These are phyloP conservation scores for Lentinus tigrinus DNA, from an alignment of 768 basidiomycete genomes.

Conservation along the genomic window DNA sequence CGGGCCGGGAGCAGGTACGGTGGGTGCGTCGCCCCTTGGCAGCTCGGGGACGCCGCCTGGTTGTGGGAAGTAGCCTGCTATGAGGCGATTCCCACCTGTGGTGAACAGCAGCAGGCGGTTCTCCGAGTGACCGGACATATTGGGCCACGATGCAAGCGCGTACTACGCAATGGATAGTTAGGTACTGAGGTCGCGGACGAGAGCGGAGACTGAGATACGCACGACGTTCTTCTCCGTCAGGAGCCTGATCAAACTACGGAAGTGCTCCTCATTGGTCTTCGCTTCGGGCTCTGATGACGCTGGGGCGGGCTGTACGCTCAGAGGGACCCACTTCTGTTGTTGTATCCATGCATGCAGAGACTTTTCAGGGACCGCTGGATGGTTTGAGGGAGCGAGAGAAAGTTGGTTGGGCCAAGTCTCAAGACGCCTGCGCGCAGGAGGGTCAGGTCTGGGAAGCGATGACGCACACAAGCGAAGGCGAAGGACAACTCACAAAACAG, in stretches of 20 bases:
- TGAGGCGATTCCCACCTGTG: slow-evolving; percentile 28
- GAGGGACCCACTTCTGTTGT: slow-evolving; percentile 33
- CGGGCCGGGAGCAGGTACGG: background rate
- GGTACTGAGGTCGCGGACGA: background rate
- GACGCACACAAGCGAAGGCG: too few relatives aligned
- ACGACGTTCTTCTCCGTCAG: slow-evolving; percentile 47
- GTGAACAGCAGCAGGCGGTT: slow-evolving; percentile 51
- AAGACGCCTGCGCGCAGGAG: slow-evolving; percentile 38
- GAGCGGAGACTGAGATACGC: slow-evolving; percentile 19
- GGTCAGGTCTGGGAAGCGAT: too few relatives aligned
- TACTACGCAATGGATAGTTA: slow-evolving; percentile 36
- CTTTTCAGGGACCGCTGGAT: slow-evolving; percentile 36
- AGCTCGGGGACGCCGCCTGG: slow-evolving; percentile 51
- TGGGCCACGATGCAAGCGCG: slow-evolving; percentile 50
- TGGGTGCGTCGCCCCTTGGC: slow-evolving; percentile 29
- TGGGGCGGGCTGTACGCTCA: slow-evolving; percentile 38
- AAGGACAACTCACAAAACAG: background rate
- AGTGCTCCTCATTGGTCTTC: slow-evolving; percentile 42
- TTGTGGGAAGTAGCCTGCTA: slow-evolving; percentile 49
- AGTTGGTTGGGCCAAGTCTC: slow-evolving; percentile 54
- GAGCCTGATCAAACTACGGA: slow-evolving; percentile 39
- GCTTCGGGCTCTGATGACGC: slow-evolving; percentile 30
- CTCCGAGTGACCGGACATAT: slow-evolving; percentile 36
- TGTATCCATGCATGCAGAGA: slow-evolving; percentile 49
- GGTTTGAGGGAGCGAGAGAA: slow-evolving; percentile 39